Conservation (phyloP, 2,329 filamentous ascomycete genomes). For the Talaromyces sp. region DNA sequence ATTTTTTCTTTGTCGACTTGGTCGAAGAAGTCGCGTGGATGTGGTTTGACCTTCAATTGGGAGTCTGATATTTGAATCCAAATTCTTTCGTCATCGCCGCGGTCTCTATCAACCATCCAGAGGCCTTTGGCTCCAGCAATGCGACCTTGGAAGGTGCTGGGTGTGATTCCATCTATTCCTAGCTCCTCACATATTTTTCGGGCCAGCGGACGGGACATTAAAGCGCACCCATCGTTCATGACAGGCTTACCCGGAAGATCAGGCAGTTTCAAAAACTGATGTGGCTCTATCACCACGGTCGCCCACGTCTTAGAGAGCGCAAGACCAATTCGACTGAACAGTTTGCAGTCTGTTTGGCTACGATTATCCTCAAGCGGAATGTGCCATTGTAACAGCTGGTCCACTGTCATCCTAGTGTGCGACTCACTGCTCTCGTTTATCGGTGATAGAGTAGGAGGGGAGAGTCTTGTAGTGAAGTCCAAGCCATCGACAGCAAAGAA, state of each 20-base stretch:
- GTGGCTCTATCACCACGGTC: constrained; percentile 35
- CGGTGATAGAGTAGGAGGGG: constrained; percentile 22
- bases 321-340: constrained; percentile 44
- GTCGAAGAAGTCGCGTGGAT: constrained; percentile 32
- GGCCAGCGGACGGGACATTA: constrained; percentile 54
- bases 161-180: constrained; percentile 41
- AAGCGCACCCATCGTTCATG: constrained; percentile 54
- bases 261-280: constrained; percentile 36
- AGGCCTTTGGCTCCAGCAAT: constrained; percentile 61
- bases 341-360: constrained; percentile 41
- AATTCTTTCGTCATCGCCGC: constrained; percentile 31
- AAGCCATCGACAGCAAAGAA: constrained; percentile 47
- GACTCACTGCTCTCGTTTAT: constrained; percentile 25
- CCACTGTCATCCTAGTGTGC: constrained; percentile 38
- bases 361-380: constrained; percentile 37
- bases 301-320: constrained; percentile 45
- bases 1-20: constrained; percentile 44
- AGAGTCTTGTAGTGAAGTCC: constrained; percentile 32
- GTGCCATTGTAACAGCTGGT: constrained; percentile 47
- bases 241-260: constrained; percentile 31
- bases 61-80: constrained; percentile 59
- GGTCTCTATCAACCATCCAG: constrained; percentile 53
- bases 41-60: constrained; percentile 55
- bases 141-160: constrained; percentile 55
- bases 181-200: constrained; percentile 44